Percentiles rank a stretch among this genome's conserved stretches.
Conservation (phyloP, 257 asterid genomes). For the Rauvolfia tetraphylla region DNA sequence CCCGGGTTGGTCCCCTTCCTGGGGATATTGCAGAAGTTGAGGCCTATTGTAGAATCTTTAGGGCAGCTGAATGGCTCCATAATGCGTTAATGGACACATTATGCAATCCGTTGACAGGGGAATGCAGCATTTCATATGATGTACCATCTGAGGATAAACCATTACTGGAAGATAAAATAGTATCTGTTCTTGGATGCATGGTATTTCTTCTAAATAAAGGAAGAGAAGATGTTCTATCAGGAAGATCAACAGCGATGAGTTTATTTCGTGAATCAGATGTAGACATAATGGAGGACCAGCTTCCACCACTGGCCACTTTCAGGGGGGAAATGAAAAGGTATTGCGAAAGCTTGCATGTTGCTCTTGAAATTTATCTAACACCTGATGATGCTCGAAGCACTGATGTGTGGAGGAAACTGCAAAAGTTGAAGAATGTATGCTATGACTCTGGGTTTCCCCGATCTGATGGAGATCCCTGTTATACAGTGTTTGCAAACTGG, state of each 20-base stretch:
- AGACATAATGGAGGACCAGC: slow-evolving; percentile 50
- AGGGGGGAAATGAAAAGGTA: slow-evolving; percentile 97
- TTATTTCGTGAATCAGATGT: slow-evolving; percentile 56
- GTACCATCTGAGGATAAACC: slow-evolving; percentile 77
- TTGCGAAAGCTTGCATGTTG: slow-evolving; percentile 90
- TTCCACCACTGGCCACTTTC: slow-evolving; percentile 86
- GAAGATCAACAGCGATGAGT: slow-evolving; percentile 61
- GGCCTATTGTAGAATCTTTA: slow-evolving; percentile 92
- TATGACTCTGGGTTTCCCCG: slow-evolving; percentile 93
- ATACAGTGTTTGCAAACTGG: slow-evolving; percentile 87
- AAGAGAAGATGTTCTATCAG: slow-evolving; percentile 79
- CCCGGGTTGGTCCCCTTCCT: slow-evolving; percentile 90
- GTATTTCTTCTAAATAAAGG: slow-evolving; percentile 89
- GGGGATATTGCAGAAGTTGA: slow-evolving; percentile 97
- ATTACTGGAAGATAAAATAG: slow-evolving; percentile 78
- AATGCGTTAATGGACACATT: slow-evolving; percentile 80
- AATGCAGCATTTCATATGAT: slow-evolving; percentile 81
- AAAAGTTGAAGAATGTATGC: slow-evolving; percentile 69
- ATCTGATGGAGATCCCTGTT: slow-evolving; percentile 63
- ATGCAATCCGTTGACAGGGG: slow-evolving; percentile 91
- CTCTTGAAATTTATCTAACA: slow-evolving; percentile 66
- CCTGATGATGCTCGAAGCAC: slow-evolving; percentile 72
- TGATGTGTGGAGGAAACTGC: slow-evolving; percentile 88
- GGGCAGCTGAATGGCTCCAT: slow-evolving; percentile 90
- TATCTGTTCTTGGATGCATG: slow-evolving; percentile 97